Percentiles rank a stretch among this genome's conserved stretches.
Conservation (phyloP, 192 early-diverging fungal species). For the Gonapodya prolifera region DNA sequence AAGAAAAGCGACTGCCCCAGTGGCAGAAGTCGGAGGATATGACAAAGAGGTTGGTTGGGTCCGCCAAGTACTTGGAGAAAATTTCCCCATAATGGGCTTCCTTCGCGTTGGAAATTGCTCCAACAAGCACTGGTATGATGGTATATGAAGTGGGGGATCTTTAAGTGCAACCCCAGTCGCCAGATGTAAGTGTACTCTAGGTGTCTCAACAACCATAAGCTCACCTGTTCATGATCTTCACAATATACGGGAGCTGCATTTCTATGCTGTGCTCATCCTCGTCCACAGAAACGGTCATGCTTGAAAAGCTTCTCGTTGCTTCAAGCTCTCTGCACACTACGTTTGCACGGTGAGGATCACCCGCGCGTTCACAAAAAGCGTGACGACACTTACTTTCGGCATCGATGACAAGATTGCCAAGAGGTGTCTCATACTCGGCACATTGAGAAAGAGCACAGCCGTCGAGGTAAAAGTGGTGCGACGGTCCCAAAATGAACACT, state of each 20-base stretch:
- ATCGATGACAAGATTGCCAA: constrained; percentile 72
- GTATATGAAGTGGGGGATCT: constrained; percentile 39
- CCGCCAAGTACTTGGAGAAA: constrained; percentile 57
- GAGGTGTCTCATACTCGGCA: constrained; percentile 65
- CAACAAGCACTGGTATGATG: constrained; percentile 87
- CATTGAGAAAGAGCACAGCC: constrained; percentile 68
- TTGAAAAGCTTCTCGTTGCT: constrained; percentile 47
- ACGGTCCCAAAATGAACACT: constrained; percentile 87
- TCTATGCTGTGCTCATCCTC: constrained; percentile 96
- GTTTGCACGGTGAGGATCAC: neutral
- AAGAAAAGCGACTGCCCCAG: constrained; percentile 81
- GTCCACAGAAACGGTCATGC: constrained; percentile 52
- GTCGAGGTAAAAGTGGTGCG: constrained; percentile 74
- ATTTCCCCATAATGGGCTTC: constrained; percentile 59
- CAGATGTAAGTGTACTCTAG: neutral
- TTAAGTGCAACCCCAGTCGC: neutral
- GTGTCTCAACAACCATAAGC: neutral
- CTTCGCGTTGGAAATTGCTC: constrained; percentile 39
- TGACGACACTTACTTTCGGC: constrained; percentile 26
- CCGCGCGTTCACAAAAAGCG: neutral
- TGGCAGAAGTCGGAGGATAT: constrained; percentile 98
- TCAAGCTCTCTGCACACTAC: constrained; percentile 28
- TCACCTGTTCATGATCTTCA: constrained; percentile 65
- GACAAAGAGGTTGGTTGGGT: constrained; percentile 67
- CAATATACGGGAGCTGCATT: constrained; percentile 88